A percentile compares a stretch with the other conserved stretches of the same genome.
Evolutionary conservation across 805 yeast species (phyloP).

Genomic region (Ogataea glucozyma): DNA sequence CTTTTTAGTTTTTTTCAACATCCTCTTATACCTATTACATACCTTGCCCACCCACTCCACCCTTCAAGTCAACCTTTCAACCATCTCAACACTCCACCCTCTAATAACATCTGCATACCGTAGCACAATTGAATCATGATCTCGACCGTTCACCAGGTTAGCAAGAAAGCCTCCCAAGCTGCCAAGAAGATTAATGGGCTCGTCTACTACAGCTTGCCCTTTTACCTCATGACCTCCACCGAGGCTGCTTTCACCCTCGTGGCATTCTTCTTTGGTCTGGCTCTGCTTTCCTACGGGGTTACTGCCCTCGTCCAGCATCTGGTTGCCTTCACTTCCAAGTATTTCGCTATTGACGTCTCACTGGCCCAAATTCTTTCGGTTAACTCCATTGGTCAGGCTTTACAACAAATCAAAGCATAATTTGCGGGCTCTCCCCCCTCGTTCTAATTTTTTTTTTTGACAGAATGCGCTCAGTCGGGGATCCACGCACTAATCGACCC

Average conservation of each 20-base stretch:
- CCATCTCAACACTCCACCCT: neutral
- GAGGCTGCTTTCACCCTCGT: slow-evolving; percentile 22
- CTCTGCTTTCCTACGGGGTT: slow-evolving; percentile 13
- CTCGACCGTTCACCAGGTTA: neutral
- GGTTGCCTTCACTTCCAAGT: slow-evolving; percentile 2
- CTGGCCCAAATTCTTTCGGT: slow-evolving; percentile 2
- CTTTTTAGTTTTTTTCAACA: too few species aligned
- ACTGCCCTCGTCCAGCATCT: slow-evolving; percentile 7
- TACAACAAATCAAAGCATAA: slow-evolving; percentile 2
- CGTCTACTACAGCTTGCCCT: slow-evolving; percentile 25
- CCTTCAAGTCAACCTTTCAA: too few species aligned
- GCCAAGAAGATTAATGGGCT: slow-evolving; percentile 13
- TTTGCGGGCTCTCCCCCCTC: neutral
- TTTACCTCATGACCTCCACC: slow-evolving; percentile 24
- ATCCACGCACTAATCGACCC: slow-evolving; percentile 1
- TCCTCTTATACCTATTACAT: neutral
- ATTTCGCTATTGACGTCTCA: slow-evolving; percentile 3
- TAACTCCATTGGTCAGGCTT: slow-evolving; percentile 4
- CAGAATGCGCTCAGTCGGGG: neutral
- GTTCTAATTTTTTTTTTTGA: neutral
- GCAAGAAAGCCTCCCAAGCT: slow-evolving; percentile 1
- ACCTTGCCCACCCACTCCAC: neutral
- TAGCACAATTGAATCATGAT: neutral
- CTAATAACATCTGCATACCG: neutral
- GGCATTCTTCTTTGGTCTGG: slow-evolving; percentile 9